phyloP scores from a whole-genome alignment of 2,329 filamentous ascomycete genomes.

The Aspergillus udagawae region DNA sequence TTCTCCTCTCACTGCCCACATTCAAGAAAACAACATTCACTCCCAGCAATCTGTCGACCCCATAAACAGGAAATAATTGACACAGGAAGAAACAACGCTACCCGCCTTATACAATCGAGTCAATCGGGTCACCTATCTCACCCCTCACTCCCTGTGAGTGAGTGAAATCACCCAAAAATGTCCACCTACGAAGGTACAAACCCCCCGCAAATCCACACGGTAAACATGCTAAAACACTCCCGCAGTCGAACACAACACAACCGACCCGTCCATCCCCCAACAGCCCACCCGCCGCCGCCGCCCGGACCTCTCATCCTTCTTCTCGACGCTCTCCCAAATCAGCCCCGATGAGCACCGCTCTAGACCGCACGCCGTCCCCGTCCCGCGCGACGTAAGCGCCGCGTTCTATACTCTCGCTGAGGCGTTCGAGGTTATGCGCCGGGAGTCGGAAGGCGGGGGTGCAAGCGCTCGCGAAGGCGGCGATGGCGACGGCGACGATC shows the following conservation, averaged over 20 bases:
- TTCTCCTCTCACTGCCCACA: not conserved
- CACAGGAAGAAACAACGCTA: not conserved
- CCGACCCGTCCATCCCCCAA: conserved; percentile 23
- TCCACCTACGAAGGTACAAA: conserved; percentile 40
- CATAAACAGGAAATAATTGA: not conserved
- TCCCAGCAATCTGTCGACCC: no score
- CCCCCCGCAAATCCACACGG: not conserved
- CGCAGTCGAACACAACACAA: conserved; percentile 43
- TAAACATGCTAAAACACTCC: conserved; percentile 2
- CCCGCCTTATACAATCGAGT: conserved; percentile 7
- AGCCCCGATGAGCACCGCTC: conserved; percentile 48
- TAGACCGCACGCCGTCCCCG: conserved; percentile 56
- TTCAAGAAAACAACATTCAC: not conserved
- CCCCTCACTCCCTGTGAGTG: conserved; percentile 5
- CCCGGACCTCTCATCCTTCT: conserved; percentile 63
- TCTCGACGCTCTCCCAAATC: conserved; percentile 56
- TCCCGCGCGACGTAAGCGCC: conserved; percentile 58
- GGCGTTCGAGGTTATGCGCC: conserved; percentile 56
- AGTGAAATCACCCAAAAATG: conserved; percentile 25
- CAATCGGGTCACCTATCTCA: not conserved
- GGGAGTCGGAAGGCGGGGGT: conserved; percentile 31
- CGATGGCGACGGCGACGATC: conserved; percentile 27
- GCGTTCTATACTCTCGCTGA: conserved; percentile 59
- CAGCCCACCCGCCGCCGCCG: conserved; percentile 44
- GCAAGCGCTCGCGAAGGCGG: conserved; percentile 22